These are phyloP conservation scores for Phialocephala sp. DNA, from an alignment of 2,329 filamentous ascomycete genomes.

Conservation along the genomic window DNA sequence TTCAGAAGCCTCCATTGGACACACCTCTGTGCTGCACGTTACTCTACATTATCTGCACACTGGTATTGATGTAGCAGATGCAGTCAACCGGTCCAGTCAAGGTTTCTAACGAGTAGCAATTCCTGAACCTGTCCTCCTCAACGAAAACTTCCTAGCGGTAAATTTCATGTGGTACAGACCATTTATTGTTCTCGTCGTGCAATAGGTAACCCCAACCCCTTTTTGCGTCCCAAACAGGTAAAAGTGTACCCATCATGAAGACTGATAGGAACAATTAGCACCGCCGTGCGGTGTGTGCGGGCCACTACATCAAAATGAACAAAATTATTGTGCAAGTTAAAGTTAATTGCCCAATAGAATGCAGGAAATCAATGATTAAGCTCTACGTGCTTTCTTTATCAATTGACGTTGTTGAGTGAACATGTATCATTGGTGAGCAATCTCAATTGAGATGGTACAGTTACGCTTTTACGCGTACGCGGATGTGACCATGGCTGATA, in stretches of 20 bases:
- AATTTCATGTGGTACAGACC: not conserved
- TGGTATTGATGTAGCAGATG: not conserved
- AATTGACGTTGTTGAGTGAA: not conserved
- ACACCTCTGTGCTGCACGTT: slow-evolving; percentile 3
- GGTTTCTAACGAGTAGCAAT: not conserved
- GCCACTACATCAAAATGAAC: slow-evolving; percentile 1
- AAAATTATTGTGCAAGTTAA: not conserved
- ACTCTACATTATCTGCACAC: slow-evolving; percentile 10
- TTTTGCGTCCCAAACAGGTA: not conserved
- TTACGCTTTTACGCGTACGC: not conserved
- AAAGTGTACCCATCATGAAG: not conserved
- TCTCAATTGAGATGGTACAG: not conserved
- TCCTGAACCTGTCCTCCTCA: slow-evolving; percentile 2
- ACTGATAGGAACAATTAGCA: not conserved
- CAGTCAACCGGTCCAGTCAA: slow-evolving; percentile 8
- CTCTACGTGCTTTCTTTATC: not conserved
- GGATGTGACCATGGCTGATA: not conserved
- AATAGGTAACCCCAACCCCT: slow-evolving; percentile 4
- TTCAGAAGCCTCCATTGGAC: not conserved
- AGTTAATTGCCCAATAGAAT: not conserved
- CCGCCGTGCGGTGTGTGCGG: not conserved
- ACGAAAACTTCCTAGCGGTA: slow-evolving; percentile 7
- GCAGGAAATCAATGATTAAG: not conserved
- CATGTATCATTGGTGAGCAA: not conserved
- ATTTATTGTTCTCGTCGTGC: slow-evolving; percentile 5